Conservation (phyloP, 179 eudicot genomes). For the Carnegiea gigantea region DNA sequence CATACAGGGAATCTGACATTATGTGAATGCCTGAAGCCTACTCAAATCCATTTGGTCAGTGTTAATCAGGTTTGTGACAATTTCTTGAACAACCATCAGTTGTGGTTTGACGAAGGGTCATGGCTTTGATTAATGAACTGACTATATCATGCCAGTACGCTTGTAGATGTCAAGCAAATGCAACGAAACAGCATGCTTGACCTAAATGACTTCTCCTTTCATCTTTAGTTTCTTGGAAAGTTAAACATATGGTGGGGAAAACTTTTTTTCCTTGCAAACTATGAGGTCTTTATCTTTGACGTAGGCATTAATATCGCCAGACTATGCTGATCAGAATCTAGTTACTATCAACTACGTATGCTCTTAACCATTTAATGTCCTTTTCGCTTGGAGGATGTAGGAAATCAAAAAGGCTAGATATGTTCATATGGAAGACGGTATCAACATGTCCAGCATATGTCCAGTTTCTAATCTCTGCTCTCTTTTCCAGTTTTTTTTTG, state of each 20-base stretch:
- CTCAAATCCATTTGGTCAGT: background rate
- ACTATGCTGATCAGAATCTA: no score
- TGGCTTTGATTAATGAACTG: background rate
- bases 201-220: background rate
- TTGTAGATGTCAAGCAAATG: no score
- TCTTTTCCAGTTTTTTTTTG: background rate
- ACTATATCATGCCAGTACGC: background rate
- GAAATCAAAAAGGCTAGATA: no score
- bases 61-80: background rate
- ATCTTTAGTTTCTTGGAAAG: background rate
- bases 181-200: background rate
- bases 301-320: no score
- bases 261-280: no score
- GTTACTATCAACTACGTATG: no score
- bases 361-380: no score
- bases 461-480: background rate
- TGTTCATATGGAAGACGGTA: background rate
- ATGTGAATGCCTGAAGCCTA: background rate
- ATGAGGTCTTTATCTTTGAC: no score
- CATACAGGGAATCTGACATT: background rate
- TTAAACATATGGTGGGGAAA: background rate
- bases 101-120: background rate
- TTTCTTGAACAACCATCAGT: background rate
- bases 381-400: no score
- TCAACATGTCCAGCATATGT: no score